A percentile compares a stretch with the other conserved stretches of the same genome.
phyloP scores from a whole-genome alignment of 768 basidiomycete genomes.

The Kwoniella shandongensis region DNA sequence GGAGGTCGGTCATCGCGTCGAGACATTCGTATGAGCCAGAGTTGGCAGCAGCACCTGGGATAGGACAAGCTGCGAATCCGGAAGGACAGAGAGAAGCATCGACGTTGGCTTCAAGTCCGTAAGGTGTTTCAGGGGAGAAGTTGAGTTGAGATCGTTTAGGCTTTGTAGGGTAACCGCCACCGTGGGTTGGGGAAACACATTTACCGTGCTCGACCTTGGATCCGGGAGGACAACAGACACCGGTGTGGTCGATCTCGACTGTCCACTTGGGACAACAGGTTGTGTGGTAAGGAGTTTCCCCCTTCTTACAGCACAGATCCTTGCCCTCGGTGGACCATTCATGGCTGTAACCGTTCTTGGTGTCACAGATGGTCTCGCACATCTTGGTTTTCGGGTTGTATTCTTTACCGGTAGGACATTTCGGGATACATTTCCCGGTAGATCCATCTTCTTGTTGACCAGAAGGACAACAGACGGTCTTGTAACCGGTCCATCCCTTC shows the following conservation, averaged over 20 bases:
- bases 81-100: slow-evolving; percentile 41
- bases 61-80: slow-evolving; percentile 46
- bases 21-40: slow-evolving; percentile 55
- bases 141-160: neutral
- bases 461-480: slow-evolving; percentile 36
- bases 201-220: slow-evolving; percentile 25
- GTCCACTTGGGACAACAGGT: slow-evolving; percentile 32
- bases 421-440: slow-evolving; percentile 24
- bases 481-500: slow-evolving; percentile 30
- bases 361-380: slow-evolving; percentile 33
- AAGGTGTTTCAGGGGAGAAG: slow-evolving; percentile 3
- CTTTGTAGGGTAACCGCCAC: neutral
- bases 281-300: slow-evolving; percentile 28
- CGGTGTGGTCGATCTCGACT: slow-evolving; percentile 23
- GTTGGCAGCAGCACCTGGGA: slow-evolving; percentile 13
- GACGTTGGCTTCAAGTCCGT: slow-evolving; percentile 33
- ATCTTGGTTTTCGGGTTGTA: slow-evolving; percentile 20
- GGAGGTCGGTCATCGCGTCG: slow-evolving; percentile 64
- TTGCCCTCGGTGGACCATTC: slow-evolving; percentile 16
- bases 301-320: slow-evolving; percentile 30
- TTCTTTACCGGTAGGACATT: slow-evolving; percentile 26
- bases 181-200: slow-evolving; percentile 28
- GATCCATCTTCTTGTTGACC: slow-evolving; percentile 34
- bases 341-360: slow-evolving; percentile 23
- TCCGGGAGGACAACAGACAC: slow-evolving; percentile 32